Conservation (phyloP, 257 asterid genomes). For the Nyctanthes arbortristis region DNA sequence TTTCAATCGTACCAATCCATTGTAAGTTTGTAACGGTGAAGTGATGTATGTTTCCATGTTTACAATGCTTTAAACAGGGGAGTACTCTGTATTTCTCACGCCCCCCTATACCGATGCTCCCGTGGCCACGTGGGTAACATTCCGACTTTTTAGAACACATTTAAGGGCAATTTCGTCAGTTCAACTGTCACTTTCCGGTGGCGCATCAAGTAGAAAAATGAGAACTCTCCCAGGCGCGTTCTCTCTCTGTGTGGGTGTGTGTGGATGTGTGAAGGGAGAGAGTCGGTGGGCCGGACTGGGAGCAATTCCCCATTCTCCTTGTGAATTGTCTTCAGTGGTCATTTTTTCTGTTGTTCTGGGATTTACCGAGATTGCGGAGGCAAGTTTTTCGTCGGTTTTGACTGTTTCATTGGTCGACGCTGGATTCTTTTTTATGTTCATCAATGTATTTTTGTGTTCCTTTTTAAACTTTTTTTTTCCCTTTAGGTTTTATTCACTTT, state of each 20-base stretch:
- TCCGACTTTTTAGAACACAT: conserved; percentile 15
- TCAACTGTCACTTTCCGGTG: background rate
- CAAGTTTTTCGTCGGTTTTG: conserved; percentile 2
- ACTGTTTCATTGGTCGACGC: conserved; percentile 8
- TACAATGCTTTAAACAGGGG: background rate
- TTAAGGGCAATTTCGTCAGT: conserved; percentile 17
- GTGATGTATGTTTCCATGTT: background rate
- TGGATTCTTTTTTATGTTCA: background rate
- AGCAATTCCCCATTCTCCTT: background rate
- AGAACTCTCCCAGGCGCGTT: background rate
- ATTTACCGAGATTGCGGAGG: background rate
- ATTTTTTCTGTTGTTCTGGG: background rate
- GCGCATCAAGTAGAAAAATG: background rate
- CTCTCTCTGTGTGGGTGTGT: background rate
- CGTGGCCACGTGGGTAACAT: conserved; percentile 38
- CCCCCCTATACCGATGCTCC: conserved; percentile 23
- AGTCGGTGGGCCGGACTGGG: background rate
- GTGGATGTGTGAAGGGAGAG: background rate
- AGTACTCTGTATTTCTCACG: no score
- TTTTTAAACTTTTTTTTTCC: conserved; percentile 4
- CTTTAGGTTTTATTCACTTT: conserved; percentile 12
- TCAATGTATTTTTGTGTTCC: background rate
- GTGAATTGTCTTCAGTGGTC: background rate
- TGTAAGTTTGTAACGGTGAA: background rate
- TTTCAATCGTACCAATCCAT: no score